Percentiles rank a stretch among this genome's conserved stretches.
These are phyloP conservation scores for Chloris gayana DNA, from an alignment of 176 grass and related monocot species.

Conservation along the genomic window DNA sequence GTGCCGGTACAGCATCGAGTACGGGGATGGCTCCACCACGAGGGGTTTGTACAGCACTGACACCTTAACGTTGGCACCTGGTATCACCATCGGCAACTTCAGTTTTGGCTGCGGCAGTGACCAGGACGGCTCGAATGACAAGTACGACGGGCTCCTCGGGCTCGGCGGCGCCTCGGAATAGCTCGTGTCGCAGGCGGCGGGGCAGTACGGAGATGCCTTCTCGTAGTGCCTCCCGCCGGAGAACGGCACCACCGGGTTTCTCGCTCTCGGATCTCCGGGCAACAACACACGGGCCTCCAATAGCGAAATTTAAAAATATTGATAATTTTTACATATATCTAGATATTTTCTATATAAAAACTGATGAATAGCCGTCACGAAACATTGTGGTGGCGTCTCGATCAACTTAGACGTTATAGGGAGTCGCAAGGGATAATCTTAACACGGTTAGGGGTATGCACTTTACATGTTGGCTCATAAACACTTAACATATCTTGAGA, in stretches of 20 bases:
- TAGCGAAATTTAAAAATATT: too few species aligned
- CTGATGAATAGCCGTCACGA: too few species aligned
- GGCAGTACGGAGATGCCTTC: conserved; percentile 57
- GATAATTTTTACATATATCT: too few species aligned
- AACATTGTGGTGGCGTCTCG: too few species aligned
- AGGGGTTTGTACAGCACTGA: conserved; percentile 54
- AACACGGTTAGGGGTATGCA: too few species aligned
- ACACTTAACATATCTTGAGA: too few species aligned
- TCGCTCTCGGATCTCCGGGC: conserved; percentile 46
- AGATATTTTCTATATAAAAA: too few species aligned
- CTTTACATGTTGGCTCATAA: too few species aligned
- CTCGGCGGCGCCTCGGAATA: conserved; percentile 55
- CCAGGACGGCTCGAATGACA: conserved; percentile 50
- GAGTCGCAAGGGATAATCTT: too few species aligned
- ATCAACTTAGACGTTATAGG: too few species aligned
- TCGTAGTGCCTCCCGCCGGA: conserved; percentile 66
- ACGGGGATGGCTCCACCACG: conserved; percentile 25
- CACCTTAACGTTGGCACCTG: conserved; percentile 34
- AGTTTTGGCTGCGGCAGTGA: conserved; percentile 54
- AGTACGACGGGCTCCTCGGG: conserved; percentile 59
- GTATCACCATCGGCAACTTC: conserved; percentile 24
- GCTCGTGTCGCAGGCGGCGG: conserved; percentile 52
- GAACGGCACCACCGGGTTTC: conserved; percentile 38
- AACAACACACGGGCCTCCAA: too few species aligned
- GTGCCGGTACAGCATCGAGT: conserved; percentile 22